Conservation (phyloP, 495 filamentous ascomycete genomes). For the Pseudomonodictys pantanalensis region DNA sequence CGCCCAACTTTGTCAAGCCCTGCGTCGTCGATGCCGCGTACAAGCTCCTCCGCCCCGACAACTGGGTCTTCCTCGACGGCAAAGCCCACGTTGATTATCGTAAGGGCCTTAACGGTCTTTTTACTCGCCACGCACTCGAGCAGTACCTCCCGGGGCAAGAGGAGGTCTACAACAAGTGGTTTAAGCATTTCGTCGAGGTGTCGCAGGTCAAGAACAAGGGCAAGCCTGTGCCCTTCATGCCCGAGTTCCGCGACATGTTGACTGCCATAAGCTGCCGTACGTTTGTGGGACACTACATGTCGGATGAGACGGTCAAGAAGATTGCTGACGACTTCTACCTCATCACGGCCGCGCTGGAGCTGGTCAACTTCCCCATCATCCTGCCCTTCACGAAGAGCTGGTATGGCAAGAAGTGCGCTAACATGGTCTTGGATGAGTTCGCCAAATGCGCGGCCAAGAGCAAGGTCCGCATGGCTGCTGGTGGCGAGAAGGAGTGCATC, state of each 20-base stretch:
- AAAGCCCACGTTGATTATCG: slow-evolving; percentile 94
- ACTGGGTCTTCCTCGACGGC: slow-evolving; percentile 98
- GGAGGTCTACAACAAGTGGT: slow-evolving; percentile 85
- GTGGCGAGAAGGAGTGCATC: slow-evolving; percentile 83
- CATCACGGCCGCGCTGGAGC: slow-evolving; percentile 91
- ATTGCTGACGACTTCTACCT: slow-evolving; percentile 96
- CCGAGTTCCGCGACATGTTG: slow-evolving; percentile 91
- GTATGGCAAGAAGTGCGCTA: slow-evolving; percentile 94
- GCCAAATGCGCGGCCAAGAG: slow-evolving; percentile 87
- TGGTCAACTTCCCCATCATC: slow-evolving; percentile 99
- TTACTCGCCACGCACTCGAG: slow-evolving; percentile 85
- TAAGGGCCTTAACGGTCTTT: slow-evolving; percentile 91
- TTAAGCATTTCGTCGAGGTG: slow-evolving; percentile 69
- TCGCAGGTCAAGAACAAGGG: slow-evolving; percentile 63
- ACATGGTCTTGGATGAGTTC: slow-evolving; percentile 89
- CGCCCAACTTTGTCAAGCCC: slow-evolving; percentile 86
- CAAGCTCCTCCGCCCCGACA: slow-evolving; percentile 86
- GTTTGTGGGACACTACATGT: slow-evolving; percentile 94
- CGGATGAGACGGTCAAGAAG: slow-evolving; percentile 84
- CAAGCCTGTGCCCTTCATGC: slow-evolving; percentile 83
- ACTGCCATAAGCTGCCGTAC: slow-evolving; percentile 92
- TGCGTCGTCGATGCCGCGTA: slow-evolving; percentile 94
- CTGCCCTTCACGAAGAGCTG: slow-evolving; percentile 93
- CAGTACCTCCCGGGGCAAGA: slow-evolving; percentile 89
- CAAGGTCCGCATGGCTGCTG: slow-evolving; percentile 87